Conservation (phyloP, 2,329 filamentous ascomycete species). For the Trichoderma sp. region DNA sequence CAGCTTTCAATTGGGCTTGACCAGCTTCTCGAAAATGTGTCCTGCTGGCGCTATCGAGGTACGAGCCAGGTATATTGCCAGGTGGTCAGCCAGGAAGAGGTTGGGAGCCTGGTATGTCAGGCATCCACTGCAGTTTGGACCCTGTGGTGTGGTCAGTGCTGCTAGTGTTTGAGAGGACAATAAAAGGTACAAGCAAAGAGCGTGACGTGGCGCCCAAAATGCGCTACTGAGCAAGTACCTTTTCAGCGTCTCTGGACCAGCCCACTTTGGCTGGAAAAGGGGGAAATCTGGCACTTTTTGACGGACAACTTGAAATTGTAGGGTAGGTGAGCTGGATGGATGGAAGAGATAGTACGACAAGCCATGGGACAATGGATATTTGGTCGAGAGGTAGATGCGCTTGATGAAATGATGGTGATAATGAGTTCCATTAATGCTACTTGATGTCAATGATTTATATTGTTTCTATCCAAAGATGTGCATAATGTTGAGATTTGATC, state of each 20-base stretch:
- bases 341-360: not conserved
- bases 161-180: not conserved
- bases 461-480: not conserved
- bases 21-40: constrained; percentile 24
- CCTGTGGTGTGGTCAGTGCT: not conserved
- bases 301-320: not conserved
- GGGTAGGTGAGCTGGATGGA: not conserved
- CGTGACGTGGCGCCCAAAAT: not conserved
- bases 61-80: constrained; percentile 15
- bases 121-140: not conserved
- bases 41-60: constrained; percentile 17
- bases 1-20: constrained; percentile 19
- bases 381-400: not conserved
- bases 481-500: not conserved
- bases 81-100: constrained; percentile 11
- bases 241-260: not conserved
- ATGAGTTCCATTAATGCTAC: not conserved
- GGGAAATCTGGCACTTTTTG: not conserved
- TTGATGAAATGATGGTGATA: not conserved
- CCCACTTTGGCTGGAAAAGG: not conserved
- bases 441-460: not conserved
- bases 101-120: constrained; percentile 19
- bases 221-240: not conserved
- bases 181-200: not conserved
- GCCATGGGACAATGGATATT: not conserved